phyloP scores from a whole-genome alignment of 176 grass and related monocot genomes.

The Carex pumila region DNA sequence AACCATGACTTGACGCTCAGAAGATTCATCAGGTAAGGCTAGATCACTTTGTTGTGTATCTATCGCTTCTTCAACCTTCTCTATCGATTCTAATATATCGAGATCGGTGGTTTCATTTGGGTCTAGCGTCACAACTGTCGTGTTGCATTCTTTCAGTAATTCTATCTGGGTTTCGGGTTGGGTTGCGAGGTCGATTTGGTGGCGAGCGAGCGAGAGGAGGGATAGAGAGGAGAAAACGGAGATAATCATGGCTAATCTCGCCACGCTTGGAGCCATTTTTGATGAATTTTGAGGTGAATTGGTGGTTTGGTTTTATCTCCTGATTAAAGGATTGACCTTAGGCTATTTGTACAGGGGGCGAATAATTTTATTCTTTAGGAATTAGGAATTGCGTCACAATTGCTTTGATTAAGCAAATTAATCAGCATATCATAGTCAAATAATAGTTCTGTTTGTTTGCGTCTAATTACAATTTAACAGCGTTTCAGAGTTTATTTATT shows the following conservation, averaged over 20 bases:
- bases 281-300: neutral
- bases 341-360: neutral
- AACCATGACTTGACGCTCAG: neutral
- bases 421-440: neutral
- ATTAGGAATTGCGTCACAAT: neutral
- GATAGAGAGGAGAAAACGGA: neutral
- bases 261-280: conserved; percentile 4
- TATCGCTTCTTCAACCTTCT: neutral
- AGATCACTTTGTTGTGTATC: neutral
- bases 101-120: neutral
- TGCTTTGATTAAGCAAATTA: neutral
- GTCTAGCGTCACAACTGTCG: neutral
- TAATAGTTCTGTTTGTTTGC: neutral
- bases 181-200: neutral
- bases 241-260: neutral
- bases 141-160: conserved; percentile 6
- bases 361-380: neutral
- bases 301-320: neutral
- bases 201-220: neutral
- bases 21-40: neutral
- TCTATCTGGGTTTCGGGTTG: neutral
- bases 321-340: neutral
- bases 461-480: neutral
- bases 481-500: neutral
- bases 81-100: neutral